Evolutionary conservation across 2,329 filamentous ascomycete genomes (phyloP).

Genomic region (Ophiocordyceps camponoti-saundersi): DNA sequence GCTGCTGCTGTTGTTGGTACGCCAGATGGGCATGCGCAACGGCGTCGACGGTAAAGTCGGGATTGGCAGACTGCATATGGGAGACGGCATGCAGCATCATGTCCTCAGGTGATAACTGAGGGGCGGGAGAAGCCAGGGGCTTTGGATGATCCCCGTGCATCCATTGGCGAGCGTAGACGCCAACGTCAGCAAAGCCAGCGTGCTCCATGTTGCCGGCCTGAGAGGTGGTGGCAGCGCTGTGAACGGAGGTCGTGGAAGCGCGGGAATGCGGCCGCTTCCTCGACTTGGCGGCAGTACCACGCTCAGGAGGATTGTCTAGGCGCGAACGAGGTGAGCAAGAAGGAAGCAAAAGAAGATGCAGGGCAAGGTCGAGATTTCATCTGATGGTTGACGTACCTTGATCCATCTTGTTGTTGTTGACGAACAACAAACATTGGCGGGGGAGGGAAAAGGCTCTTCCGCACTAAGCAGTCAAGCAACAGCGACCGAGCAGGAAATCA

Average conservation of each 20-base stretch:
- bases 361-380: slow-evolving; percentile 1
- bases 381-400: slow-evolving; percentile 13
- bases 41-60: slow-evolving; percentile 32
- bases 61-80: slow-evolving; percentile 33
- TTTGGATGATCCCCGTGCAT: slow-evolving; percentile 25
- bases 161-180: slow-evolving; percentile 34
- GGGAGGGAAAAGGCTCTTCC: neutral
- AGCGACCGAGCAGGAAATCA: neutral
- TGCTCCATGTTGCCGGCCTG: slow-evolving; percentile 24
- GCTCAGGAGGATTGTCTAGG: slow-evolving; percentile 13
- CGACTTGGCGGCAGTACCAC: slow-evolving; percentile 15
- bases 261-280: slow-evolving; percentile 35
- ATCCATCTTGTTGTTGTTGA: slow-evolving; percentile 18
- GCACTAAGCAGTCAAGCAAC: neutral
- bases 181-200: slow-evolving; percentile 22
- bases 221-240: neutral
- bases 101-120: slow-evolving; percentile 38
- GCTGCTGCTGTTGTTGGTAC: slow-evolving; percentile 18
- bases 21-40: slow-evolving; percentile 22
- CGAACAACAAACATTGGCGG: slow-evolving; percentile 23
- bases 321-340: neutral
- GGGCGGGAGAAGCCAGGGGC: slow-evolving; percentile 17
- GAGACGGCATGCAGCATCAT: slow-evolving; percentile 40
- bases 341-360: slow-evolving; percentile 1
- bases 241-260: slow-evolving; percentile 37